Evolutionary conservation across 768 basidiomycete genomes (phyloP).

Genomic region (Boletus fagicola): DNA sequence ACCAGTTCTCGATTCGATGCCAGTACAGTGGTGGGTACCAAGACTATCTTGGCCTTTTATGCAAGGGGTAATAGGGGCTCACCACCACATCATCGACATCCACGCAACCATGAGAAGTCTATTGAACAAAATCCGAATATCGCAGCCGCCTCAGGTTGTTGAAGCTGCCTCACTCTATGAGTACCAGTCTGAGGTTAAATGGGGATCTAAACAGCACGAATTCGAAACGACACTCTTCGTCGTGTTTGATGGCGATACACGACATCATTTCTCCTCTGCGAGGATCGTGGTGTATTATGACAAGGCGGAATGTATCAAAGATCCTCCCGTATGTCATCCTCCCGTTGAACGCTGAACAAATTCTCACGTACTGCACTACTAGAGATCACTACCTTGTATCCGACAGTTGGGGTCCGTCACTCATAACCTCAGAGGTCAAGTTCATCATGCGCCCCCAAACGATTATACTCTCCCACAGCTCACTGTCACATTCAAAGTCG

Average conservation of each 20-base stretch:
- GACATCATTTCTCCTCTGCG: neutral
- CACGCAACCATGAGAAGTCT: neutral
- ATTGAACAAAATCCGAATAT: neutral
- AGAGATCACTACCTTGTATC: neutral
- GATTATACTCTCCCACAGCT: neutral
- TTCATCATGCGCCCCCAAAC: neutral
- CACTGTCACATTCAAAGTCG: neutral
- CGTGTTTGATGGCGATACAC: slow-evolving; percentile 1
- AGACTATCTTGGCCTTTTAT: too few relatives aligned
- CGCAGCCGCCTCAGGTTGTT: too few relatives aligned
- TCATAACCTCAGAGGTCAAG: neutral
- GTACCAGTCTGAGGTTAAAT: too few relatives aligned
- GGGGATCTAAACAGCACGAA: too few relatives aligned
- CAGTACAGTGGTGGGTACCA: too few relatives aligned
- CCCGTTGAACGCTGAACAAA: neutral
- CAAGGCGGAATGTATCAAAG: neutral
- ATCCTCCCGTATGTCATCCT: neutral
- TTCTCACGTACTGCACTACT: neutral
- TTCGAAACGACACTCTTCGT: neutral
- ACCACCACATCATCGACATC: neutral
- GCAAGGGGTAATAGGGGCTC: neutral
- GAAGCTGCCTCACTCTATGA: too few relatives aligned
- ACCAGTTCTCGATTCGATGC: too few relatives aligned
- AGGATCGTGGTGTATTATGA: neutral
- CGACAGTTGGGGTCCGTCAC: neutral